Evolutionary conservation across 108 stramenopile species (phyloP), one percentile per base, ranked within the genome.

Genomic region (Phaeodactylum tricornutum): DNA sequence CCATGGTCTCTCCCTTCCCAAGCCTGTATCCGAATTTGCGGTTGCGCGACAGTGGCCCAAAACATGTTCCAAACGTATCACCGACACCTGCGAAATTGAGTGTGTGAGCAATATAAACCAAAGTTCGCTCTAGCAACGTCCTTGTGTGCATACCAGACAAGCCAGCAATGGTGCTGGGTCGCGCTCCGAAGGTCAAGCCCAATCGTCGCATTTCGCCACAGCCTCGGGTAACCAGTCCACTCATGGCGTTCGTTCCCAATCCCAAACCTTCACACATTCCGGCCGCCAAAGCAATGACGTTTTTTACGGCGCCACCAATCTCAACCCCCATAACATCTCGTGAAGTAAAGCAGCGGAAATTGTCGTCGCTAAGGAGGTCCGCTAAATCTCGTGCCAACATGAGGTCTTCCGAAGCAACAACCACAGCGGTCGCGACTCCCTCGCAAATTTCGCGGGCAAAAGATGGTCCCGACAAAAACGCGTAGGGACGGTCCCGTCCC

Each of bases 251-350:
- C 19, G 93, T 97, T 17, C 96, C 96, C 36, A 95, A 60, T 25
- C 91, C 96, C 11, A 97, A 58, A 19, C 92, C 96, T 61, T 97
- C 96, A 53, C 92, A 93, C 96, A 97, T 97, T 26, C 96, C 96
- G 27, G 96, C 96, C 4, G 93, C 96, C 22, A 97, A 58, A 0
- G 96, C 96, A 61, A 97, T 92, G 21, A 97, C 96, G 68, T 97
- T 97, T 57, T 97, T 97, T 42, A 95, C 92, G 12, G 94, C 94
- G 8, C 96, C 96, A 12, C 96, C 96, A 58, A 97, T 81, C 66
- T 97, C 96, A 19, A 97, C 89, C 19, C 96, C 96, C 51, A 91
- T 72, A 2, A 94, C 93, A 70, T 94, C 93, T 28, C 72, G 45
- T 29, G 82, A 66, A 5, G 93, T 94, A 67, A 92, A 96, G 4